Conservation (phyloP, 2,329 filamentous ascomycete species). For the Colletotrichum filicis region DNA sequence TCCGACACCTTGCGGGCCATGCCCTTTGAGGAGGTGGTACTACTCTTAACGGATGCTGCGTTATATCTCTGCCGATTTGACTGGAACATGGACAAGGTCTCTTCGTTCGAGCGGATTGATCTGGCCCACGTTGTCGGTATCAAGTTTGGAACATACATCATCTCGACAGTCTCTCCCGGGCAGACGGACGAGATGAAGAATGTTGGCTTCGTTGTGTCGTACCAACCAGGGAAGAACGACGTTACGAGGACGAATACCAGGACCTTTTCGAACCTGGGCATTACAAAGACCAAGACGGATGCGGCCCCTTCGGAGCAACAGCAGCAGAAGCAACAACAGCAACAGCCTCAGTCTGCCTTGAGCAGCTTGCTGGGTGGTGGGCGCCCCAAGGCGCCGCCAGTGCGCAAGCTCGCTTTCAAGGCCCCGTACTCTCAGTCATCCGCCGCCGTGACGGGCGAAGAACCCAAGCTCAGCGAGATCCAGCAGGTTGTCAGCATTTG, state of each 20-base stretch:
- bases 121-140: constrained; percentile 79
- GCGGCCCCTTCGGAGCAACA: neutral
- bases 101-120: constrained; percentile 88
- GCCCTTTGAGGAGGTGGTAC: constrained; percentile 88
- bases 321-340: neutral
- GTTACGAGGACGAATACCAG: constrained; percentile 86
- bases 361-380: constrained; percentile 54
- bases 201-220: constrained; percentile 84
- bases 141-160: constrained; percentile 88
- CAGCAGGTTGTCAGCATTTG: constrained; percentile 74
- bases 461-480: constrained; percentile 60
- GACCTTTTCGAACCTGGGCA: constrained; percentile 71
- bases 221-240: constrained; percentile 77
- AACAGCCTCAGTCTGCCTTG: constrained; percentile 44
- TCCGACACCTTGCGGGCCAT: constrained; percentile 73
- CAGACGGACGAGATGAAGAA: constrained; percentile 85
- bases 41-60: constrained; percentile 86
- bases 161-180: constrained; percentile 81
- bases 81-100: constrained; percentile 95
- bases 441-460: constrained; percentile 61
- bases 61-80: constrained; percentile 93
- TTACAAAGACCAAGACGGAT: constrained; percentile 29
- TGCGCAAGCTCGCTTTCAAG: constrained; percentile 64
- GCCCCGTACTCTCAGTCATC: constrained; percentile 65
- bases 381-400: constrained; percentile 45